phyloP scores from a whole-genome alignment of 352 stramenopile genomes.

The Globisporangium polare region DNA sequence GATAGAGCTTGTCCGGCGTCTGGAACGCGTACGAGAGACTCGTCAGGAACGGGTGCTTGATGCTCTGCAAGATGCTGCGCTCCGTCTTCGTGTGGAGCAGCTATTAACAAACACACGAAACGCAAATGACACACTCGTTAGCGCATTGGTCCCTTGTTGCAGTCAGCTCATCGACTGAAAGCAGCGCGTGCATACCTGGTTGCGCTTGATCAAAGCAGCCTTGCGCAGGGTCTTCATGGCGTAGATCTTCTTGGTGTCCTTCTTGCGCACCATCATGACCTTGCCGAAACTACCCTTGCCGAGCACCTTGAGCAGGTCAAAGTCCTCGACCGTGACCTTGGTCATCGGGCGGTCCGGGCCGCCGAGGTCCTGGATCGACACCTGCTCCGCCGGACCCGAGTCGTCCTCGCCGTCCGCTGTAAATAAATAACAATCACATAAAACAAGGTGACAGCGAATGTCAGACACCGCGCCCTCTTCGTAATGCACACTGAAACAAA shows the following conservation, averaged over 20 bases:
- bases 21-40: constrained; percentile 86
- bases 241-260: constrained; percentile 92
- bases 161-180: not conserved
- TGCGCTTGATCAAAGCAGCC: constrained; percentile 89
- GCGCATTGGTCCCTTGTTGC: not conserved
- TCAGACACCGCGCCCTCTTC: not conserved
- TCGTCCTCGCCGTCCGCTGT: constrained; percentile 76
- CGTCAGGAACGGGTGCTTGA: constrained; percentile 91
- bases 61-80: constrained; percentile 90
- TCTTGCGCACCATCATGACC: constrained; percentile 95
- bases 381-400: constrained; percentile 72
- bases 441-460: constrained; percentile 4
- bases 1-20: constrained; percentile 91
- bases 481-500: not conserved
- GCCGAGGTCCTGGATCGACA: constrained; percentile 82
- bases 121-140: not conserved
- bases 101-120: constrained; percentile 6
- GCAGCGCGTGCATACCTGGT: constrained; percentile 49
- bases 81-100: constrained; percentile 93
- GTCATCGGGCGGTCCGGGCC: constrained; percentile 46
- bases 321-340: constrained; percentile 91
- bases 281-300: constrained; percentile 96
- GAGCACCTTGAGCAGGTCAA: constrained; percentile 92
- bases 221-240: constrained; percentile 96
- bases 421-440: constrained; percentile 6